Percentiles rank a stretch among this genome's conserved stretches.
Conservation (phyloP, 1,284 basidiomycete genomes). For the Boletellus sp. region DNA sequence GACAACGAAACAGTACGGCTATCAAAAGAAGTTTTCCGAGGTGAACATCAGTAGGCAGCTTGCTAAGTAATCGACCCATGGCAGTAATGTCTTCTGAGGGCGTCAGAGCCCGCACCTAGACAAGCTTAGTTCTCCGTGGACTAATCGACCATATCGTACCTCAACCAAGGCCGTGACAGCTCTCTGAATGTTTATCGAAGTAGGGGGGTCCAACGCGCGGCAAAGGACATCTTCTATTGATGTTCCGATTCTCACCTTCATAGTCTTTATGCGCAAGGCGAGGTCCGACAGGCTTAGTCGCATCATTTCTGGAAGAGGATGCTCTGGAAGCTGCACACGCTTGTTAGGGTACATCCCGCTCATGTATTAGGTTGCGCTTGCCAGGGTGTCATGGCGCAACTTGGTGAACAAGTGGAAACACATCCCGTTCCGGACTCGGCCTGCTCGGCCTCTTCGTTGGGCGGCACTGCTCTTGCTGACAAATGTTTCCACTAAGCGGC, state of each 20-base stretch:
- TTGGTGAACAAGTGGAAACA: slow-evolving; percentile 98
- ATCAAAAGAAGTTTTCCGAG: slow-evolving; percentile 92
- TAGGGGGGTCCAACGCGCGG: slow-evolving; percentile 88
- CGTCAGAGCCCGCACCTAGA: slow-evolving; percentile 81
- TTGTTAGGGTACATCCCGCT: slow-evolving; percentile 27
- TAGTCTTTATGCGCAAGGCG: slow-evolving; percentile 94
- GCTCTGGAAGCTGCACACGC: slow-evolving; percentile 72
- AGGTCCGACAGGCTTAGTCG: slow-evolving; percentile 93
- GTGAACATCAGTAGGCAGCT: slow-evolving; percentile 94
- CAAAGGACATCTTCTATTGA: slow-evolving; percentile 90
- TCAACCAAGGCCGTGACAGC: slow-evolving; percentile 91
- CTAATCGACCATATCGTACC: slow-evolving; percentile 41
- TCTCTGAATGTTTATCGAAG: slow-evolving; percentile 84
- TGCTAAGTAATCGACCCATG: slow-evolving; percentile 88
- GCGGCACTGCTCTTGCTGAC: slow-evolving; percentile 93
- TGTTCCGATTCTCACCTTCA: slow-evolving; percentile 85
- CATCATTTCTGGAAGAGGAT: slow-evolving; percentile 95
- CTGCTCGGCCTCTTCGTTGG: slow-evolving; percentile 88
- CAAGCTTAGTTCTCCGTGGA: slow-evolving; percentile 6
- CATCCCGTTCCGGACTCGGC: slow-evolving; percentile 87
- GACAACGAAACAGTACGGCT: slow-evolving; percentile 83
- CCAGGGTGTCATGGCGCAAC: slow-evolving; percentile 76
- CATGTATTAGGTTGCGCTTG: slow-evolving; percentile 29
- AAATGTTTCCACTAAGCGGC: slow-evolving; percentile 89
- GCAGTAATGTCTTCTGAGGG: slow-evolving; percentile 89